Evolutionary conservation across 208 protist genomes (phyloP), one percentile per base, ranked within the genome.

Genomic region (Leishmania mexicana): DNA sequence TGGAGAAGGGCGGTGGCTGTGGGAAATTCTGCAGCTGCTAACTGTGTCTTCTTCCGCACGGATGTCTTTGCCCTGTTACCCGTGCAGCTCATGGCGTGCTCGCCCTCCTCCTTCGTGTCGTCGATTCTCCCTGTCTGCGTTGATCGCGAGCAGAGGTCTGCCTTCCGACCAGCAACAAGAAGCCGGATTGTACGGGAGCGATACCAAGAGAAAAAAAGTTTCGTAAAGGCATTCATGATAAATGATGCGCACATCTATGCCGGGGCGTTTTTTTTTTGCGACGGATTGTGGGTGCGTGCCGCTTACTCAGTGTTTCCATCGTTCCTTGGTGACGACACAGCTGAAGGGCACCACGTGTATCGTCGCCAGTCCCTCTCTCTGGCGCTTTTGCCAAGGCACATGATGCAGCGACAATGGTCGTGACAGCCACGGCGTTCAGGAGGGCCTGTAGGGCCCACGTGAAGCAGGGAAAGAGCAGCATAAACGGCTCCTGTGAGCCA

Each of bases 201-300:
- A 80, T 53, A 28, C 13, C 8, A 51, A 78, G n/a, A 81, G 76
- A 13, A 72, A 78, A 62, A 21, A n/a, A 21, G 31, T 19, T 54
- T 54, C 15, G 2, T 54, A 19, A 54, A 19, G 51, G 51, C 5
- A 15, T 11, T 21, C 51, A 54, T 54, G 17, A 15, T 54, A 54
- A 49, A 54, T 19, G 51, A 21, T 15, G 11, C 51, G 11, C 51
- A 19, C 15, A 54, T 54, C 51, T 4, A 15, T 54, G 15, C 17
- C 15, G 15, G 17, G 1, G 15, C 1, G 51, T 54, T 54, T 49
- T 3, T 3, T 49, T 49, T 2, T 54, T 54, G 51, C 1, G 51
- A 4, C 51, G 51, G 51, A 11, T 54, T 54, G 3, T 31, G 24
- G 24, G 57, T 17, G 57, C 17, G 57, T 62, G 57, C 57, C 57